Evolutionary conservation across 805 yeast species (phyloP).

Genomic region (Lipomyces lipofer): DNA sequence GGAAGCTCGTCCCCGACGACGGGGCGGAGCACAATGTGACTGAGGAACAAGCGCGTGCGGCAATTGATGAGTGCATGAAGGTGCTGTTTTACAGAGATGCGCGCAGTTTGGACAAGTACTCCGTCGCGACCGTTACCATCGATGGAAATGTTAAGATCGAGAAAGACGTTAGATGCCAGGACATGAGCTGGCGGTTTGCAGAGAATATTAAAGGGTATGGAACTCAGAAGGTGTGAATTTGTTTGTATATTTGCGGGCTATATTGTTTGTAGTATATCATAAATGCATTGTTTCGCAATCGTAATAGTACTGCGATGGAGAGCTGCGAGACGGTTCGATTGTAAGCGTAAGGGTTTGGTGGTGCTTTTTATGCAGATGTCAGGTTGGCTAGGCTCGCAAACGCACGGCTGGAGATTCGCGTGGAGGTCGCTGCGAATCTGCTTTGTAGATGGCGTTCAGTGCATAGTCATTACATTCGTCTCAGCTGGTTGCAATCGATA

Average conservation of each 20-base stretch:
- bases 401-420: no score
- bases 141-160: conserved; percentile 64
- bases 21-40: conserved; percentile 53
- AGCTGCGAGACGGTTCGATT: no score
- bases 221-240: conserved; percentile 48
- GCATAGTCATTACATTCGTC: no score
- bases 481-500: no score
- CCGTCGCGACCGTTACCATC: conserved; percentile 72
- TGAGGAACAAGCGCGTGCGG: conserved; percentile 72
- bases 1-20: conserved; percentile 67
- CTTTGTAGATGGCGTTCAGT: no score
- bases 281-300: not conserved
- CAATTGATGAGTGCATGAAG: conserved; percentile 86
- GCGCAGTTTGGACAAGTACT: conserved; percentile 82
- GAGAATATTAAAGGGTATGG: conserved; percentile 89
- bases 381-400: no score
- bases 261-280: not conserved
- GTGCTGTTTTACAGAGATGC: conserved; percentile 96
- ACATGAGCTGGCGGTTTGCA: conserved; percentile 90
- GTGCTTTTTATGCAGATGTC: no score
- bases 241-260: not conserved
- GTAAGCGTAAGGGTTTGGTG: no score
- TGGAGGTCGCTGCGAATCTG: no score
- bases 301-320: no score
- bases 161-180: conserved; percentile 64